Base-by-base conservation (phyloP, 1,284 basidiomycete species). In the Ceratobasidium sp. region DNA sequence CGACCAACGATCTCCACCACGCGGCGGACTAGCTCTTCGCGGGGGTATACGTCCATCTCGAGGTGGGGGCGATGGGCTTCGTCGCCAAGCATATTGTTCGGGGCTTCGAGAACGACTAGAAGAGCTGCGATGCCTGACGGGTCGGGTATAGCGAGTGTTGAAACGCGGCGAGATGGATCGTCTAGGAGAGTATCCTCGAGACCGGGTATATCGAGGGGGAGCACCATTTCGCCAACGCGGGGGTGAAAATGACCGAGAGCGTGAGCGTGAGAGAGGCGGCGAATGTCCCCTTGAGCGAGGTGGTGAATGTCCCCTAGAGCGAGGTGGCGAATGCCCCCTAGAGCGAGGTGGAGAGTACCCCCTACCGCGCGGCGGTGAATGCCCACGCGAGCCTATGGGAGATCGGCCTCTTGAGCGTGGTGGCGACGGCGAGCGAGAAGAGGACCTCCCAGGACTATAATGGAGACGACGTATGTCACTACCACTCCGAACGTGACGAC, bases 41-140 rank as follows among this genome's bases (percentile, higher is more conserved):
- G 16, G 19, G 2, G 31, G 19, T 34, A 37, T 13, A n/a, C 51
- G n/a, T 34, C 54, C 31, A 16, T 29, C 31, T 31, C 54, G 49
- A 22, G 34, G 13, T 22, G 22, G 29, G 1, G 41, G 22, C 41
- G 43, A 16, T n/a, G 63, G 63, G 46, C 29, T 65, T 4, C 29
- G 46, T 13, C 27, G 7, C 4, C 29, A 22, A 27, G 37, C 2
- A 37, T 65, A 34, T 13, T 24, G 41, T 1, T 22, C 46, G 4
- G 63, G 63, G n/a, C 63, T 65, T 27, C 63, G 48, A 31, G 63
- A 65, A 22, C 58, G 58, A 37, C 58, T 61, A 43, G 41, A 65
- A 19, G 41, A 65, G 16, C 43, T 31, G 19, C 24, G 22, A 22
- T 37, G 19, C 24, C n/a, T n/a, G n/a, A n/a, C n/a, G n/a, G n/a